Evolutionary conservation across 75 land plant genomes (phyloP), one percentile per base, ranked within the genome.

Genomic region (Chamaecyparis obtusa): DNA sequence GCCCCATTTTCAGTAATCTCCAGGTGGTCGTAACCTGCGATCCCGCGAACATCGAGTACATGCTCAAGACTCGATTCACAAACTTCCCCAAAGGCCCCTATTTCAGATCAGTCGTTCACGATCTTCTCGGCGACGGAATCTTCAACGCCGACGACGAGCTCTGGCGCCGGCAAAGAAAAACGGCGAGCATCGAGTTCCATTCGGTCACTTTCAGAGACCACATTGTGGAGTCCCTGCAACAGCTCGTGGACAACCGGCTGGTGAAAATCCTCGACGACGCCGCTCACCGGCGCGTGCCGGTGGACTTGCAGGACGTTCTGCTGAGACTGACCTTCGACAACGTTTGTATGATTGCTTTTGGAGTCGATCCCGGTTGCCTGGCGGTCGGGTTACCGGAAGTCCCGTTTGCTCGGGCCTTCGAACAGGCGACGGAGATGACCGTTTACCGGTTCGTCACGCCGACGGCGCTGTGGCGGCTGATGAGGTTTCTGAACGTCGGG

Each of bases 281-380:
- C 15, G 19, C 64, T 1, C 2, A 51, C 0, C 21, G 77, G 84
- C 37, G 48, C 2, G 36, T 46, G 15, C 44, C 77, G 1, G 13
- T 93, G 30, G 94, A 93, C 74, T 67, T 85, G 41, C 86, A 97
- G 51, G 97, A 97, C 55, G 87, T 97, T 0, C 89, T 97, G 1
- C 87, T 96, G 21, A 78, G 99, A 14, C 87, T 93, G 27, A 95
- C 96, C 0, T 96, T 97, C 86, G 97, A 97, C 83, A 95, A 93
- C 60, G 95, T 97, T 3, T 97, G 97, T 90, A 94, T 93, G 93
- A 90, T 94, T 11, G 97, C 94, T 0, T 95, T 97, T 82, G 99
- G 95, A 0, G 92, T 90, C 13, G 99, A 97, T 84, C 95, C 99
- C 2, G 95, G 95, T 0, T 95, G 93, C 67, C 87, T 97, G 3